A percentile compares a stretch with the other conserved stretches of the same genome.
Conservation (phyloP, 2,329 filamentous ascomycete genomes). For the Rugonectria rugulosa region DNA sequence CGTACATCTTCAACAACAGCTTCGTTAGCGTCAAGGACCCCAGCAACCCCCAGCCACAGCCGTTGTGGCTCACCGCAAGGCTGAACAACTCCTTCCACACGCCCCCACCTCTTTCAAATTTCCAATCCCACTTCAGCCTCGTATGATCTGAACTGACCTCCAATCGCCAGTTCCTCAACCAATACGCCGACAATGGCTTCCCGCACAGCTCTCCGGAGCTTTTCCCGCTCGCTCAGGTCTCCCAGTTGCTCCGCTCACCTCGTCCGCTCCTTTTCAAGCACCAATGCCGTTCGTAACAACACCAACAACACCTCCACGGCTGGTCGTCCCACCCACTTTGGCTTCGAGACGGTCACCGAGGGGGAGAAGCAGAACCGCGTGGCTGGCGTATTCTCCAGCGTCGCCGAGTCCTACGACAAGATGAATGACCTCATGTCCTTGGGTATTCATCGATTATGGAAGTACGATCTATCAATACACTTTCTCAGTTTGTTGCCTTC, state of each 20-base stretch:
- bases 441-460: conserved; percentile 96
- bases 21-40: neutral
- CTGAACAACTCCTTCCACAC: conserved; percentile 15
- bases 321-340: conserved; percentile 83
- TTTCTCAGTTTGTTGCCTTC: neutral
- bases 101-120: conserved; percentile 34
- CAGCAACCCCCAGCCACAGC: conserved; percentile 28
- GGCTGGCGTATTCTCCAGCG: conserved; percentile 90
- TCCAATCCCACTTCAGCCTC: conserved; percentile 38
- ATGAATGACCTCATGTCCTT: conserved; percentile 99
- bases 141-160: conserved; percentile 38
- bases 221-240: conserved; percentile 33
- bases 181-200: conserved; percentile 38
- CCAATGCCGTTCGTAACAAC: conserved; percentile 36
- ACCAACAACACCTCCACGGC: conserved; percentile 38
- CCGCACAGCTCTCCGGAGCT: conserved; percentile 40
- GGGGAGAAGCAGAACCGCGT: conserved; percentile 77
- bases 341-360: conserved; percentile 85
- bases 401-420: conserved; percentile 91
- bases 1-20: neutral
- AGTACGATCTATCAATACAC: conserved; percentile 53
- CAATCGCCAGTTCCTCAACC: conserved; percentile 5
- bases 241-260: conserved; percentile 23
- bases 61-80: conserved; percentile 34
- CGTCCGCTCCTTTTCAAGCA: conserved; percentile 41